Conservation (phyloP, 2,329 filamentous ascomycete genomes). For the Dryadomyces sulphureus region DNA sequence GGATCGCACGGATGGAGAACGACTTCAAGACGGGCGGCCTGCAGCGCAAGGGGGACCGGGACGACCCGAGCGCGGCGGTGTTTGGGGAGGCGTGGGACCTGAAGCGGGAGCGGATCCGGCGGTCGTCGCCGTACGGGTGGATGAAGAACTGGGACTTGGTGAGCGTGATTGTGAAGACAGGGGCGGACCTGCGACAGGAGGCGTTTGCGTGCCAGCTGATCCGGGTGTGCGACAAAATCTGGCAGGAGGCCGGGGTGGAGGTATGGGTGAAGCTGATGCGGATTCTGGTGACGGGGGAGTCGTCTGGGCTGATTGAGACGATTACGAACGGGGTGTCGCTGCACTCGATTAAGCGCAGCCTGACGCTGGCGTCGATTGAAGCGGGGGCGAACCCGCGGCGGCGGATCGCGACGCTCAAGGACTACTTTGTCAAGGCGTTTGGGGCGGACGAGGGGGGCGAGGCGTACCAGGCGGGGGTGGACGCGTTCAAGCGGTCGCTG, state of each 20-base stretch:
- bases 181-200: conserved; percentile 69
- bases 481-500: conserved; percentile 68
- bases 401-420: conserved; percentile 64
- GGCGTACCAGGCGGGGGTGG: conserved; percentile 55
- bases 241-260: conserved; percentile 56
- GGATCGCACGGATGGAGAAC: conserved; percentile 76
- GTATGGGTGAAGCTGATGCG: conserved; percentile 89
- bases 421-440: conserved; percentile 72
- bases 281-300: conserved; percentile 73
- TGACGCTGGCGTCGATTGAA: conserved; percentile 62
- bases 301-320: conserved; percentile 71
- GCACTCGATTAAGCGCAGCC: conserved; percentile 68
- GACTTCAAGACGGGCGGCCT: conserved; percentile 77
- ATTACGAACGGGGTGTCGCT: conserved; percentile 82
- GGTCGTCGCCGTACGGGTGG: conserved; percentile 73
- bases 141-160: conserved; percentile 84
- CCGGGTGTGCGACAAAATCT: conserved; percentile 66
- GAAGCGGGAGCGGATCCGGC: conserved; percentile 72
- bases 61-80: conserved; percentile 72
- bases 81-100: conserved; percentile 78
- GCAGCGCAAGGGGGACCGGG: conserved; percentile 64
- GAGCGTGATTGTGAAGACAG: conserved; percentile 79
- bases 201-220: conserved; percentile 80
- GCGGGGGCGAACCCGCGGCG: conserved; percentile 57
- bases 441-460: conserved; percentile 53